Conservation (phyloP, 805 yeast genomes). For the Pichia paraexigua region DNA sequence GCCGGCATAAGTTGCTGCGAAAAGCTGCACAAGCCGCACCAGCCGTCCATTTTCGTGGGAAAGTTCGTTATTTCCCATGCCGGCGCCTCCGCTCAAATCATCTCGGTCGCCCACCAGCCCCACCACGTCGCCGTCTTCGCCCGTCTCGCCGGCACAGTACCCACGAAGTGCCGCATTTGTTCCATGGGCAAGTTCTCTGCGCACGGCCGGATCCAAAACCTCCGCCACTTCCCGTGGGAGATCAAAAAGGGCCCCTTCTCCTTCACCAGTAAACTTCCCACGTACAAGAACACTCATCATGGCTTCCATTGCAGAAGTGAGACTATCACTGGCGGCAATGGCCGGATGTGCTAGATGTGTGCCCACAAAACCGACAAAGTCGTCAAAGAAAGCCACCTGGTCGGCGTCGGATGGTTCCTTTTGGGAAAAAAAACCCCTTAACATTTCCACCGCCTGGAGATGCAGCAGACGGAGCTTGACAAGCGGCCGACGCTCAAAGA, state of each 20-base stretch:
- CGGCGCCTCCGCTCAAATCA: too few relatives aligned
- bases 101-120: too few relatives aligned
- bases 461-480: not conserved
- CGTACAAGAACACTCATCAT: not conserved
- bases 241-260: too few relatives aligned
- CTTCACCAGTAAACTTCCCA: not conserved
- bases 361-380: not conserved
- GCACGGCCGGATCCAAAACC: not conserved
- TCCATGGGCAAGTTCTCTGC: not conserved
- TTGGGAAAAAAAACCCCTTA: not conserved
- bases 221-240: not conserved
- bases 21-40: not conserved
- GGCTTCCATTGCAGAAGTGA: not conserved
- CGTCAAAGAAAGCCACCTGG: not conserved
- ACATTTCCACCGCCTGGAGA: not conserved
- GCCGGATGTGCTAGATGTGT: not conserved
- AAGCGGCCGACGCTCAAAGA: not conserved
- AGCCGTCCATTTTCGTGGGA: not conserved
- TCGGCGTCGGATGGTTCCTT: not conserved
- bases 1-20: not conserved
- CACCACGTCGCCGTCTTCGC: not conserved
- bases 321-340: not conserved
- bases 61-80: not conserved
- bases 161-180: not conserved
- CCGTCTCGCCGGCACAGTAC: not conserved